Percentiles rank a stretch among this genome's conserved stretches.
Conservation (phyloP, 345 rosid species). For the Salix purpurea region DNA sequence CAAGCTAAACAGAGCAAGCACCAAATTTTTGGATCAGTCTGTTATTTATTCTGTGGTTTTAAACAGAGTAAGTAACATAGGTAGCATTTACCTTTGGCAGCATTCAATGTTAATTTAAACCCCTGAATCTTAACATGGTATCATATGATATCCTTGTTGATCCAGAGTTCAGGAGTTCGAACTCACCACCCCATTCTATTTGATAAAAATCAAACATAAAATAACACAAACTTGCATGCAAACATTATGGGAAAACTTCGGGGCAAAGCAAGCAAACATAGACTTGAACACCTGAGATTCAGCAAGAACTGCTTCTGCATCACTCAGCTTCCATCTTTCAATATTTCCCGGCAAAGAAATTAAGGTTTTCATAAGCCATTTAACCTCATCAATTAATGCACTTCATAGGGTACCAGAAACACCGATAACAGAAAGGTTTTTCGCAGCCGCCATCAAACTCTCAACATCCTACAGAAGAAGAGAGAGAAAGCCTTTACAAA, state of each 20-base stretch:
- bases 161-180: too few species aligned
- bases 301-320: conserved; percentile 54
- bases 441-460: conserved; percentile 37
- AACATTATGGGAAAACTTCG: too few species aligned
- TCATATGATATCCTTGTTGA: too few species aligned
- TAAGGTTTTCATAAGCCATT: conserved; percentile 55
- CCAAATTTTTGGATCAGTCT: neutral
- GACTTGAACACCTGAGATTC: conserved; percentile 37
- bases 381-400: conserved; percentile 36
- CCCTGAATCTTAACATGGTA: too few species aligned
- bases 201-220: too few species aligned
- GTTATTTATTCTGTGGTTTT: neutral
- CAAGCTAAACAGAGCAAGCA: neutral
- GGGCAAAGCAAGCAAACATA: neutral
- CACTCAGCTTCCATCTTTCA: conserved; percentile 40
- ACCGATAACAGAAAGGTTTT: conserved; percentile 20
- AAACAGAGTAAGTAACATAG: neutral
- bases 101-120: neutral
- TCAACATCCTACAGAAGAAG: conserved; percentile 46
- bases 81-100: neutral
- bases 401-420: conserved; percentile 28
- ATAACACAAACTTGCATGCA: too few species aligned
- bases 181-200: too few species aligned
- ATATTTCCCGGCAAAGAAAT: conserved; percentile 28
- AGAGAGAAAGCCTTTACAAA: conserved; percentile 2